Percentiles rank a stretch among this genome's conserved stretches.
Conservation (phyloP, 352 stramenopile species). For the Globisporangium apiculatum region DNA sequence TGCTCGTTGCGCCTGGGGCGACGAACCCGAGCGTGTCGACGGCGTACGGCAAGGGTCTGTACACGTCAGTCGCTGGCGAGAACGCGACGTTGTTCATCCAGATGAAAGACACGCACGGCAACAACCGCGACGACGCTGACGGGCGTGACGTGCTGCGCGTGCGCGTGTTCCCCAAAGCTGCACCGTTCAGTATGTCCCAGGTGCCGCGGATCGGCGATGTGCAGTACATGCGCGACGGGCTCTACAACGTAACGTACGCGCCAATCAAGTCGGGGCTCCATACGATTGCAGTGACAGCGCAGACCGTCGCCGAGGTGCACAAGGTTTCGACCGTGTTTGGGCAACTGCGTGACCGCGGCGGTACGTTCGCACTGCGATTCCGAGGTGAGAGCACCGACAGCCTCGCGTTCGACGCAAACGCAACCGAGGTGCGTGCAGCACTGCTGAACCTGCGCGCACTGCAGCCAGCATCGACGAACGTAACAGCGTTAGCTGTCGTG, state of each 20-base stretch:
- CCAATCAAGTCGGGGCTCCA: constrained; percentile 79
- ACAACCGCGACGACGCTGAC: constrained; percentile 52
- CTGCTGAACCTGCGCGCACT: constrained; percentile 58
- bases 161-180: constrained; percentile 38
- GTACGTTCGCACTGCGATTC: constrained; percentile 78
- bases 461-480: constrained; percentile 5
- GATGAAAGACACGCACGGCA: constrained; percentile 79
- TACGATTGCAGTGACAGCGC: constrained; percentile 79
- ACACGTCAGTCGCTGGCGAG: constrained; percentile 42
- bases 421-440: constrained; percentile 49
- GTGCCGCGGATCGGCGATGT: constrained; percentile 32
- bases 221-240: constrained; percentile 51
- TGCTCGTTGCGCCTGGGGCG: constrained; percentile 34
- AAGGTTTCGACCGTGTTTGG: constrained; percentile 76
- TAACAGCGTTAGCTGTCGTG: neutral
- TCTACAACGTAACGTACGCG: constrained; percentile 84
- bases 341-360: constrained; percentile 54
- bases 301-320: constrained; percentile 77
- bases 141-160: constrained; percentile 26
- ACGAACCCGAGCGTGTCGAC: constrained; percentile 74
- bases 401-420: constrained; percentile 81
- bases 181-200: constrained; percentile 17
- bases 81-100: constrained; percentile 62
- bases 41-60: constrained; percentile 56
- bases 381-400: constrained; percentile 46